Percentiles rank a stretch among this genome's conserved stretches.
Conservation (phyloP, 2,329 filamentous ascomycete genomes). For the Trichoderma hamatum region DNA sequence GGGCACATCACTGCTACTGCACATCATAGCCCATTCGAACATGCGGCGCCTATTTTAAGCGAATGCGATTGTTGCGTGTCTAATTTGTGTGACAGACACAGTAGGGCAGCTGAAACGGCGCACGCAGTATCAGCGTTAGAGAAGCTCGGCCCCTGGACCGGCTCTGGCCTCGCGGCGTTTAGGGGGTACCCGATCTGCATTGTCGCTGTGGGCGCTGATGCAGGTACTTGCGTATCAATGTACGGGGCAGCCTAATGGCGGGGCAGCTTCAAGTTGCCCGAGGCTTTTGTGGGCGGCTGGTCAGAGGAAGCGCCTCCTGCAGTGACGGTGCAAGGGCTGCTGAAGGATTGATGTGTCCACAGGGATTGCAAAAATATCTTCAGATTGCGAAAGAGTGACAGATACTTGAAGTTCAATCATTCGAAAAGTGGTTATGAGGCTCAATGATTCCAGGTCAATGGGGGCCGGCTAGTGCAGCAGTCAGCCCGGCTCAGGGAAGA, state of each 20-base stretch:
- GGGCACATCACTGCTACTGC: neutral
- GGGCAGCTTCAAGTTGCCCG: neutral
- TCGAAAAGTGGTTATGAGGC: neutral
- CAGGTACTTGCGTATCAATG: neutral
- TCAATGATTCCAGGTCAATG: slow-evolving; percentile 9
- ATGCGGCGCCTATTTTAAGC: neutral
- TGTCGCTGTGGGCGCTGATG: neutral
- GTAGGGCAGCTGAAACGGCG: slow-evolving; percentile 11
- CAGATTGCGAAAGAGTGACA: neutral
- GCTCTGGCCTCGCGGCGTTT: neutral
- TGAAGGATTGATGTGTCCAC: neutral
- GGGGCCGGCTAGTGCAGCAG: neutral
- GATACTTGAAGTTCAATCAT: neutral
- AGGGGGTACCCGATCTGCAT: neutral
- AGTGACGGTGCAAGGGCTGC: neutral
- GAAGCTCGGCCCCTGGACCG: slow-evolving; percentile 1
- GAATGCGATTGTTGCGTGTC: neutral
- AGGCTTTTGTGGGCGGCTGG: neutral
- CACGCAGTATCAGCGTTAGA: slow-evolving; percentile 7
- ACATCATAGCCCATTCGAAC: neutral
- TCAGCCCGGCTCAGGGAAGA: neutral
- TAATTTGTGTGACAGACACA: neutral
- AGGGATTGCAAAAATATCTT: neutral
- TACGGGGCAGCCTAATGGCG: neutral
- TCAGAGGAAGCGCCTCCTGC: neutral